Conservation (phyloP, 108 stramenopile genomes). For the Fragilaria crotonensis region DNA sequence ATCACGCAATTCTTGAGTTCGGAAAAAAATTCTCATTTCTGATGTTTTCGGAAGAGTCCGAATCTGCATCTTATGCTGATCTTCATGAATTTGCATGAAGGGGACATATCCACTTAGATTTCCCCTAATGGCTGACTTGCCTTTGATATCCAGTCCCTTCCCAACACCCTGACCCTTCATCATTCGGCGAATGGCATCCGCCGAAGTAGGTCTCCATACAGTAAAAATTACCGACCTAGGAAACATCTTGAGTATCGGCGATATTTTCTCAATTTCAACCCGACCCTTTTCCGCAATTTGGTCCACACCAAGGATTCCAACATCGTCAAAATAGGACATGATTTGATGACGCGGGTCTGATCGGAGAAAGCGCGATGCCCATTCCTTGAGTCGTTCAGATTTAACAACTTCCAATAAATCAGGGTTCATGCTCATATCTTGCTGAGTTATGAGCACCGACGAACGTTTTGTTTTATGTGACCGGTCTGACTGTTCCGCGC, state of each 20-base stretch:
- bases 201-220: conserved; percentile 38
- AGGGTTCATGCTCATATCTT: too few species aligned
- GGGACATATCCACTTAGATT: conserved; percentile 17
- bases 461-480: too few species aligned
- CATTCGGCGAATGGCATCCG: conserved; percentile 32
- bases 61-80: conserved; percentile 44
- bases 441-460: too few species aligned
- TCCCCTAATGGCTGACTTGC: conserved; percentile 36
- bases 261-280: conserved; percentile 1
- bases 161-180: conserved; percentile 36
- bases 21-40: conserved; percentile 50
- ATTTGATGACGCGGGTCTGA: conserved; percentile 65
- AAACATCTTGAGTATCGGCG: conserved; percentile 12
- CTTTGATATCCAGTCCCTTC: conserved; percentile 46
- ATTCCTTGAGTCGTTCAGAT: conserved; percentile 26
- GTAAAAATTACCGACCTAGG: conserved; percentile 28
- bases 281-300: conserved; percentile 28
- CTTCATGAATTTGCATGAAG: conserved; percentile 44
- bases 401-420: too few species aligned
- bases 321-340: conserved; percentile 50
- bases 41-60: conserved; percentile 27
- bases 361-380: conserved; percentile 46
- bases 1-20: conserved; percentile 33
- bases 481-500: too few species aligned
- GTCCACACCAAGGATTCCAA: conserved; percentile 42